phyloP scores from a whole-genome alignment of 2,329 filamentous ascomycete species.

The Microdochium paspali region DNA sequence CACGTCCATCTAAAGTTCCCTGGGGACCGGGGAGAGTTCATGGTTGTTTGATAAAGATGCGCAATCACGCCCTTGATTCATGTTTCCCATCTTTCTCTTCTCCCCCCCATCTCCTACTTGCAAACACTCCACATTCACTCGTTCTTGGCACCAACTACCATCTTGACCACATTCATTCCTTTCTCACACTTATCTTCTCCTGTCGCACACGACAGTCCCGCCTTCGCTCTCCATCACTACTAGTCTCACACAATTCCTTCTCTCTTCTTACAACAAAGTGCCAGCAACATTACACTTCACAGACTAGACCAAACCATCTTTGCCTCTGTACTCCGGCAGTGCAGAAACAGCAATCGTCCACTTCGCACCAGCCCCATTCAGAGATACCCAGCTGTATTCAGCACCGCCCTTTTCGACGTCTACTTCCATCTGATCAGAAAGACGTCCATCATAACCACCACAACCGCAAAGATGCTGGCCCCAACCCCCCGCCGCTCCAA shows the following conservation, averaged over 20 bases:
- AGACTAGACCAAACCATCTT: background rate
- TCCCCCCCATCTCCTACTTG: too few relatives aligned
- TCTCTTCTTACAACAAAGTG: background rate
- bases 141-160: background rate
- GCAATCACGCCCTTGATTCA: too few relatives aligned
- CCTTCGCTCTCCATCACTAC: too few relatives aligned
- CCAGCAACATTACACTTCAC: background rate
- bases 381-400: background rate
- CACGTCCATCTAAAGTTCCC: too few relatives aligned
- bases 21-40: too few relatives aligned
- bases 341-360: background rate
- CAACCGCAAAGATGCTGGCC: background rate
- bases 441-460: background rate
- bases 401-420: too few relatives aligned
- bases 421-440: too few relatives aligned
- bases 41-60: too few relatives aligned
- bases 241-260: background rate
- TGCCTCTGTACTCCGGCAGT: background rate
- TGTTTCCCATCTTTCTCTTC: too few relatives aligned
- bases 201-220: too few relatives aligned
- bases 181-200: background rate
- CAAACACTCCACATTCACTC: background rate
- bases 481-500: slow-evolving; percentile 8
- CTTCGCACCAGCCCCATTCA: background rate
- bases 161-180: background rate